phyloP scores from a whole-genome alignment of 1,284 basidiomycete species.

The Heterobasidion annosum region DNA sequence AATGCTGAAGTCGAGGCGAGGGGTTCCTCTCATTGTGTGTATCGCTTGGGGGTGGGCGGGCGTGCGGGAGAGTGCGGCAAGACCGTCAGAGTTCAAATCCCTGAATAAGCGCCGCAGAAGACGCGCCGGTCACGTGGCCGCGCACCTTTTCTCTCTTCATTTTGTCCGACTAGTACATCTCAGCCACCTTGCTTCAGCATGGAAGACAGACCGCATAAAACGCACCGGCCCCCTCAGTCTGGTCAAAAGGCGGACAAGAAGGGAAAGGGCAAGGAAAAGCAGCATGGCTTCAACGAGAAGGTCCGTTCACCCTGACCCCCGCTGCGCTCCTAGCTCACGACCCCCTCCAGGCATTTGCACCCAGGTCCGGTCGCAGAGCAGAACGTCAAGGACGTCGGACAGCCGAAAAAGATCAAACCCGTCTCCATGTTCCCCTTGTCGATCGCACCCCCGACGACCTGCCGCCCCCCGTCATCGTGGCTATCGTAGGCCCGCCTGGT shows the following conservation, averaged over 20 bases:
- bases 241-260: slow-evolving; percentile 74
- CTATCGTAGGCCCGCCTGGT: slow-evolving; percentile 95
- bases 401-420: slow-evolving; percentile 89
- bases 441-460: slow-evolving; percentile 89
- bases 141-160: background rate
- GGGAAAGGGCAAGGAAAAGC: slow-evolving; percentile 58
- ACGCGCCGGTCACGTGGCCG: slow-evolving; percentile 19
- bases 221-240: slow-evolving; percentile 68
- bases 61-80: background rate
- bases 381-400: slow-evolving; percentile 87
- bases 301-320: slow-evolving; percentile 17
- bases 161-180: background rate
- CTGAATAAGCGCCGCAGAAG: slow-evolving; percentile 3
- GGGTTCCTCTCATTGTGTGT: slow-evolving; percentile 13
- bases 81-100: background rate
- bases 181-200: slow-evolving; percentile 23
- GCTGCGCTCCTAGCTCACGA: background rate
- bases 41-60: background rate
- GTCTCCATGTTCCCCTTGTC: slow-evolving; percentile 93
- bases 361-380: slow-evolving; percentile 81
- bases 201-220: slow-evolving; percentile 69
- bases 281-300: slow-evolving; percentile 85
- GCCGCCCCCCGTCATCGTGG: slow-evolving; percentile 92
- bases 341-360: slow-evolving; percentile 77
- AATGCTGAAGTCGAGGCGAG: slow-evolving; percentile 34